These are phyloP conservation scores for Pseudopyricularia cyperi DNA, from an alignment of 2,329 filamentous ascomycete species.

Conservation along the genomic window DNA sequence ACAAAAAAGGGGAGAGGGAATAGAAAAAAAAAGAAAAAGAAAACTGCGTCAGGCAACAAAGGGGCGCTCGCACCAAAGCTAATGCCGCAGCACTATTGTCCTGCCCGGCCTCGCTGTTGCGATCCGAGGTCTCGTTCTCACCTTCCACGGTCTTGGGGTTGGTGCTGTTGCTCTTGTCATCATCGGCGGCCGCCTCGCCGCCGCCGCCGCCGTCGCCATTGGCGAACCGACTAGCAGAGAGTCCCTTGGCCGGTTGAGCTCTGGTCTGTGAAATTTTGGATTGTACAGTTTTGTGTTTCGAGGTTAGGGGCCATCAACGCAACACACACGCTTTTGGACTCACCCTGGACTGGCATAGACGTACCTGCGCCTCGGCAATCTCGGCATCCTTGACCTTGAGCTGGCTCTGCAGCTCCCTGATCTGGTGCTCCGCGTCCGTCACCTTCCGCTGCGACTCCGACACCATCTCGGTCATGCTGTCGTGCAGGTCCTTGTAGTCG, in stretches of 20 bases:
- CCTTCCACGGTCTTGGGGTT: constrained; percentile 30
- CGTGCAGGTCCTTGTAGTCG: constrained; percentile 52
- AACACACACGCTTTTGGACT: not conserved
- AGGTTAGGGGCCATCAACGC: not conserved
- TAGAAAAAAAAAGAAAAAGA: constrained; percentile 1
- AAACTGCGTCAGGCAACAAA: constrained; percentile 24
- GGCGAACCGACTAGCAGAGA: constrained; percentile 42
- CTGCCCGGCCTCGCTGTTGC: constrained; percentile 24
- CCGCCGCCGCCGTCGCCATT: constrained; percentile 16
- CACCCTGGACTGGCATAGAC: constrained; percentile 5
- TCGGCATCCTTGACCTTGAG: constrained; percentile 52
- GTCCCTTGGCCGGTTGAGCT: constrained; percentile 30
- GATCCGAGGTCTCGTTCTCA: constrained; percentile 26
- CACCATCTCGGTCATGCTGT: constrained; percentile 45
- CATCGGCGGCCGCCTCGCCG: constrained; percentile 8
- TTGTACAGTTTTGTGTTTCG: not conserved
- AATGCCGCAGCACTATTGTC: constrained; percentile 53
- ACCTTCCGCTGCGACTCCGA: constrained; percentile 38
- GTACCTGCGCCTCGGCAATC: constrained; percentile 47
- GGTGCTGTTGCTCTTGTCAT: not conserved
- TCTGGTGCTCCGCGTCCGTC: constrained; percentile 31
- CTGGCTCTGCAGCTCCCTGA: constrained; percentile 38
- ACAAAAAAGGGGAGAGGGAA: constrained; percentile 5
- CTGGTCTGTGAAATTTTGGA: constrained; percentile 28
- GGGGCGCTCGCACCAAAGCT: constrained; percentile 50